Evolutionary conservation across 2,329 filamentous ascomycete genomes (phyloP).

Genomic region (Phoma sp.): DNA sequence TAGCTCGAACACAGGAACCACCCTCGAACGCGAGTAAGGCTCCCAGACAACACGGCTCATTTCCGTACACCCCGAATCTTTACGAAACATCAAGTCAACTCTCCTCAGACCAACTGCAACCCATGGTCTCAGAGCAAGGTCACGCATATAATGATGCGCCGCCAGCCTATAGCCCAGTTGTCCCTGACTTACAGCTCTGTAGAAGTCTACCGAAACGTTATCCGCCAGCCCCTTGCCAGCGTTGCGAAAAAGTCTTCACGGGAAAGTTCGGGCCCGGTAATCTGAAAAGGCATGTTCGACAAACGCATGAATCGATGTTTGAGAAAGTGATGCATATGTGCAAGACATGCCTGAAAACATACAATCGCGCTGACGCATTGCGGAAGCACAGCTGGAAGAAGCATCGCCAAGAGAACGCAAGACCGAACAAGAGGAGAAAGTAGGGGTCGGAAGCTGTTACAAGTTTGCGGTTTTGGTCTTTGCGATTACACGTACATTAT

Average conservation of each 20-base stretch:
- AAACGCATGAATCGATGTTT: neutral
- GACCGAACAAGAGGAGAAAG: constrained; percentile 10
- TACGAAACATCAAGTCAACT: neutral
- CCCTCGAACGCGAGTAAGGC: neutral
- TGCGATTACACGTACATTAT: neutral
- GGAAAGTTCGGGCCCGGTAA: constrained; percentile 10
- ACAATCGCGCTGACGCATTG: constrained; percentile 20
- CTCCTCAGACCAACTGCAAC: neutral
- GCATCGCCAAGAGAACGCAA: constrained; percentile 4
- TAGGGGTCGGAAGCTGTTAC: neutral
- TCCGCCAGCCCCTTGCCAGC: neutral
- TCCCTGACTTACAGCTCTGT: neutral
- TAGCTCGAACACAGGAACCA: neutral
- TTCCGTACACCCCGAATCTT: neutral
- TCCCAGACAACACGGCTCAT: neutral
- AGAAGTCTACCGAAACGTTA: neutral
- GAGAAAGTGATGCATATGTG: constrained; percentile 5
- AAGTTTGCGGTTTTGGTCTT: too few species aligned
- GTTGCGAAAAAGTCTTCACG: constrained; percentile 3
- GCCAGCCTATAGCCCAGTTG: constrained; percentile 1
- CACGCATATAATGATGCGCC: neutral
- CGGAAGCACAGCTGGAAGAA: constrained; percentile 19
- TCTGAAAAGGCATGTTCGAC: constrained; percentile 5
- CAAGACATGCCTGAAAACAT: neutral
- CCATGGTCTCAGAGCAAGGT: neutral